These are phyloP conservation scores for Borovskyia barvae DNA, from an alignment of 208 protist genomes.

Conservation along the genomic window DNA sequence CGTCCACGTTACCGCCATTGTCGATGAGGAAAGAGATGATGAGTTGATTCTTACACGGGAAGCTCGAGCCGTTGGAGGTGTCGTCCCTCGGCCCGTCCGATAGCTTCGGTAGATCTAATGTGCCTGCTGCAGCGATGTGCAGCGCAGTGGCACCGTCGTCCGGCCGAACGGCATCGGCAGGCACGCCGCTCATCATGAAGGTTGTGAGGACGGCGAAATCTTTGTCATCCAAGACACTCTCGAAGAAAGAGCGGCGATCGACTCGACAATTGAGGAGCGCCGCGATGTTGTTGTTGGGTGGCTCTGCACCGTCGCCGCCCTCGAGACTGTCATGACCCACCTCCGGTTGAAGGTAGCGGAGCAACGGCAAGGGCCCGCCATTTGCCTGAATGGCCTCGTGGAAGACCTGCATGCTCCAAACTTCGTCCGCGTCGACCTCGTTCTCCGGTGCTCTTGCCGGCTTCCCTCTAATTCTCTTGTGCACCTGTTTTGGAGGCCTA, in stretches of 20 bases:
- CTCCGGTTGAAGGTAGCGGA: constrained; percentile 42
- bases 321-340: too few species aligned
- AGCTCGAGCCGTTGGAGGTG: constrained; percentile 4
- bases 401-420: constrained; percentile 47
- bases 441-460: too few species aligned
- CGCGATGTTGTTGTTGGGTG: background rate
- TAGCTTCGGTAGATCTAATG: constrained; percentile 3
- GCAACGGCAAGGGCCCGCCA: constrained; percentile 45
- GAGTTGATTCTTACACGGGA: constrained; percentile 37
- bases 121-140: constrained; percentile 54
- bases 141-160: constrained; percentile 56
- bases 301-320: background rate
- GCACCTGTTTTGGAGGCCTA: too few species aligned
- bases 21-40: constrained; percentile 78
- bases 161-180: constrained; percentile 33
- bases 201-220: constrained; percentile 42
- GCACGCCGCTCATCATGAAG: constrained; percentile 59
- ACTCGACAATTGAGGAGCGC: constrained; percentile 25
- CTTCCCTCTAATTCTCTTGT: too few species aligned
- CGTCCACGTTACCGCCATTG: constrained; percentile 71
- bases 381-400: constrained; percentile 26
- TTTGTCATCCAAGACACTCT: constrained; percentile 36
- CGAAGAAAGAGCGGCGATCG: constrained; percentile 47
- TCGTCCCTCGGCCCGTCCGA: background rate
- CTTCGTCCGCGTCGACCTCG: too few species aligned